Base-by-base conservation (phyloP, 495 filamentous ascomycete genomes). In the Tuber magnatum region DNA sequence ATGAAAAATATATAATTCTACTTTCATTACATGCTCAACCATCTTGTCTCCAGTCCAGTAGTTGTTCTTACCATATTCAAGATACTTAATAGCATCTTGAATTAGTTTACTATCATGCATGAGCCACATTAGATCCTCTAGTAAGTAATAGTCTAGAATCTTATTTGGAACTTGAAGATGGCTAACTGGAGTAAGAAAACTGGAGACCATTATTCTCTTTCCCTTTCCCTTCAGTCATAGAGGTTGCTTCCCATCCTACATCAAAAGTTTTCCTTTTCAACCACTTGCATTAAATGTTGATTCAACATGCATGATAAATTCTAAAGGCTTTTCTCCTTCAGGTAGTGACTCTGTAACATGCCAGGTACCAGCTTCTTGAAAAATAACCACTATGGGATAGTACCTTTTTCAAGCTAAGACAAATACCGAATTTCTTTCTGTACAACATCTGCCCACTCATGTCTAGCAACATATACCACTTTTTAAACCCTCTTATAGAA, bases 231-330 rank as follows among this genome's bases (percentile, higher is more conserved):
- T 77, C 35, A 68, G 72, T 9, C 28, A 41, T 14, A 71, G 18
- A 6, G 75, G 73, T 46, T 74, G 75, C 18, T 74, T 9, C 14
- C 73, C 72, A 12, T 74, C n/a, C 68, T 75, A 35, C 38, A 75
- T 71, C 43, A 73, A 75, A 2, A 75, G 4, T 32, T 51, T 48
- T 12, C 73, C 1, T 40, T 75, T 75, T 39, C 73, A 2, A 68
- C 72, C 76, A 48, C 72, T 72, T 12, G 76, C 65, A 68, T 75
- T 77, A 39, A 77, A 75, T n/a, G 69, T 75, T 4, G 73, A 77
- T 39, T 77, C 46, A 68, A 72, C 38, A 43, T 77, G 73, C 12
- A 32, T 71, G 28, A 75, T 51, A 32, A 75, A 51, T 22, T 44
- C 69, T 20, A 72, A 24, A 24, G 70, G 43, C 4, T 56, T 73